Percentiles rank a stretch among this genome's conserved stretches.
These are phyloP conservation scores for Fusarium mundagurra DNA, from an alignment of 2,329 filamentous ascomycete species.

Conservation along the genomic window DNA sequence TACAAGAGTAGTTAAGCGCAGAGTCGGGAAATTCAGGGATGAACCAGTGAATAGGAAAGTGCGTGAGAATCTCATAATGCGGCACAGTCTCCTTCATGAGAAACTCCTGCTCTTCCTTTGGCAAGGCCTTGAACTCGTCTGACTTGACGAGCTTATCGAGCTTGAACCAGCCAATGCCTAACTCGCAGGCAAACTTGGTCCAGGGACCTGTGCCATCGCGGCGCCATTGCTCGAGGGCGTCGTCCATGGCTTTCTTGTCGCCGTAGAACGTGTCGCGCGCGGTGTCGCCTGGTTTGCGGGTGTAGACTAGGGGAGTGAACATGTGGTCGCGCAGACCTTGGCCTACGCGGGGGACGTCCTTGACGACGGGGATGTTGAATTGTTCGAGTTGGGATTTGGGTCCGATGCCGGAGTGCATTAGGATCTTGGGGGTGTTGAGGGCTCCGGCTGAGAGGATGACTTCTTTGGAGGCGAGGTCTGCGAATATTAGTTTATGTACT, in stretches of 20 bases:
- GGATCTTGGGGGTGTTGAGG: constrained; percentile 54
- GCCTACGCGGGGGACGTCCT: constrained; percentile 51
- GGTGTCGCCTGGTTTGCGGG: constrained; percentile 53
- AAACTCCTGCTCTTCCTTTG: constrained; percentile 53
- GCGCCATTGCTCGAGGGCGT: constrained; percentile 59
- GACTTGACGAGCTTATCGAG: constrained; percentile 51
- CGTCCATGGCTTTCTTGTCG: constrained; percentile 52
- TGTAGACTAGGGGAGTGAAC: constrained; percentile 51
- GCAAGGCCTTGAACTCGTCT: constrained; percentile 61
- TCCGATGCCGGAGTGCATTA: constrained; percentile 48
- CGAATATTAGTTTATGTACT: not conserved
- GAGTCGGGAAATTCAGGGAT: constrained; percentile 50
- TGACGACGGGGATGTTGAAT: constrained; percentile 33
- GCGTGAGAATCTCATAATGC: constrained; percentile 63
- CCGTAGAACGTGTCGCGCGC: constrained; percentile 58
- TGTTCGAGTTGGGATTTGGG: constrained; percentile 23
- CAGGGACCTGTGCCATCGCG: constrained; percentile 53
- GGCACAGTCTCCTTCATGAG: constrained; percentile 63
- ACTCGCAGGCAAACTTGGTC: constrained; percentile 51
- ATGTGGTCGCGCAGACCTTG: constrained; percentile 54
- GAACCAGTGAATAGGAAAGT: constrained; percentile 56
- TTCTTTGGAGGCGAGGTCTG: constrained; percentile 51
- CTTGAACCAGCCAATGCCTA: constrained; percentile 57
- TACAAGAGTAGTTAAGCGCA: constrained; percentile 53
- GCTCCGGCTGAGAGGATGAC: constrained; percentile 56